phyloP scores from a whole-genome alignment of 2,329 filamentous ascomycete genomes.

The Bipolaris gigantea region DNA sequence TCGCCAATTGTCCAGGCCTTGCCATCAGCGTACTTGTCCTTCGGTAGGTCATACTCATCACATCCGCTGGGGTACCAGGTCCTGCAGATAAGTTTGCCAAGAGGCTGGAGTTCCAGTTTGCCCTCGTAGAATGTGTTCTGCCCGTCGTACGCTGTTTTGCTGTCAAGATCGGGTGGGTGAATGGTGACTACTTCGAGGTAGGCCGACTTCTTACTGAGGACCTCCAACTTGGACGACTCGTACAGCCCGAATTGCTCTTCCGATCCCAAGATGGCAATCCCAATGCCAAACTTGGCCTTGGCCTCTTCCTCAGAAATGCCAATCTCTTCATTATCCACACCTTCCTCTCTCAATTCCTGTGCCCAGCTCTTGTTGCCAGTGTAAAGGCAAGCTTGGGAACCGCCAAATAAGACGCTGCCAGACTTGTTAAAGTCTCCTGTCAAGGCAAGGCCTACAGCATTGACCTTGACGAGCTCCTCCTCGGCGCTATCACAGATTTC shows the following conservation, averaged over 20 bases:
- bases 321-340: slow-evolving; percentile 21
- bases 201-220: slow-evolving; percentile 25
- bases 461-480: slow-evolving; percentile 65
- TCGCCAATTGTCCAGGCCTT: slow-evolving; percentile 24
- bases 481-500: slow-evolving; percentile 67
- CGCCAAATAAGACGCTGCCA: slow-evolving; percentile 68
- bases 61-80: slow-evolving; percentile 52
- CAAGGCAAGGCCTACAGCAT: slow-evolving; percentile 56
- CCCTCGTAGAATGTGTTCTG: slow-evolving; percentile 37
- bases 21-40: slow-evolving; percentile 30
- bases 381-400: slow-evolving; percentile 51
- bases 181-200: slow-evolving; percentile 53
- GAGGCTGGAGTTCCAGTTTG: slow-evolving; percentile 50
- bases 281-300: slow-evolving; percentile 54
- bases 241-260: slow-evolving; percentile 47
- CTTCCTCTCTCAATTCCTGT: slow-evolving; percentile 26
- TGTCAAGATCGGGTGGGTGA: slow-evolving; percentile 49
- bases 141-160: slow-evolving; percentile 51
- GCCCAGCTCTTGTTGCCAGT: slow-evolving; percentile 50
- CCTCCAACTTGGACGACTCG: slow-evolving; percentile 18
- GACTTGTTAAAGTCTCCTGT: slow-evolving; percentile 83
- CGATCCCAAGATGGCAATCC: slow-evolving; percentile 51
- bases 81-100: slow-evolving; percentile 58
- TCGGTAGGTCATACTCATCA: slow-evolving; percentile 44
- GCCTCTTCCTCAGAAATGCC: slow-evolving; percentile 53